Evolutionary conservation across 192 early-diverging fungal genomes (phyloP).

Genomic region (Podila horticola): DNA sequence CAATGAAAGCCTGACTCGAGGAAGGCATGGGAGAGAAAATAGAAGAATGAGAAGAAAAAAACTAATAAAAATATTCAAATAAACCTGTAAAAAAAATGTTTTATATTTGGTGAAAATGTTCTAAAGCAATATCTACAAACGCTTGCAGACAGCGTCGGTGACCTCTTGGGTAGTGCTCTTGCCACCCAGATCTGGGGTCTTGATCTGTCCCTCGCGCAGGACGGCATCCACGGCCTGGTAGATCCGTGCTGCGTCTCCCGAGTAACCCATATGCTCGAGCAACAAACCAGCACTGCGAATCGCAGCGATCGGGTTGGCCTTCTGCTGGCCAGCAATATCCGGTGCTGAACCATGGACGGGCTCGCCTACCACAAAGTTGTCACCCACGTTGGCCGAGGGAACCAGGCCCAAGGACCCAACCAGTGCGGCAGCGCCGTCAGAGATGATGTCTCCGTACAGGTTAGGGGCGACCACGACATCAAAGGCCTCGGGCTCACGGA

Average conservation of each 20-base stretch:
- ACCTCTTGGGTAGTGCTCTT: conserved; percentile 84
- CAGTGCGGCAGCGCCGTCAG: conserved; percentile 95
- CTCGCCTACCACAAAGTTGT: conserved; percentile 95
- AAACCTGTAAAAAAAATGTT: neutral
- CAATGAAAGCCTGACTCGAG: no score
- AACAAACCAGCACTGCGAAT: conserved; percentile 95
- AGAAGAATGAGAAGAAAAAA: no score
- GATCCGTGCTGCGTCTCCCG: conserved; percentile 77
- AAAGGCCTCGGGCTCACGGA: conserved; percentile 95
- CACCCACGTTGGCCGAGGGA: conserved; percentile 96
- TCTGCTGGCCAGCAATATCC: conserved; percentile 97
- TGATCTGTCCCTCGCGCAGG: conserved; percentile 64
- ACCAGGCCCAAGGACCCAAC: conserved; percentile 96
- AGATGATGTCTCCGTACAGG: conserved; percentile 98
- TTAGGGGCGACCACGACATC: conserved; percentile 98
- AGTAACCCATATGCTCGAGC: conserved; percentile 85
- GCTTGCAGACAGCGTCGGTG: conserved; percentile 83
- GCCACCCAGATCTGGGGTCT: conserved; percentile 94
- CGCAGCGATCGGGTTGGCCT: conserved; percentile 96
- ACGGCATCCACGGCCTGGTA: conserved; percentile 89
- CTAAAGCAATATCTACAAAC: conserved; percentile 54
- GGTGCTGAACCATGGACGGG: conserved; percentile 97
- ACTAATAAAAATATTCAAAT: no score
- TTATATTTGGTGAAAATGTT: no score
- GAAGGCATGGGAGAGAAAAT: no score